Conservation (phyloP, 2,329 filamentous ascomycete genomes). For the Herpomyces periplanetae region DNA sequence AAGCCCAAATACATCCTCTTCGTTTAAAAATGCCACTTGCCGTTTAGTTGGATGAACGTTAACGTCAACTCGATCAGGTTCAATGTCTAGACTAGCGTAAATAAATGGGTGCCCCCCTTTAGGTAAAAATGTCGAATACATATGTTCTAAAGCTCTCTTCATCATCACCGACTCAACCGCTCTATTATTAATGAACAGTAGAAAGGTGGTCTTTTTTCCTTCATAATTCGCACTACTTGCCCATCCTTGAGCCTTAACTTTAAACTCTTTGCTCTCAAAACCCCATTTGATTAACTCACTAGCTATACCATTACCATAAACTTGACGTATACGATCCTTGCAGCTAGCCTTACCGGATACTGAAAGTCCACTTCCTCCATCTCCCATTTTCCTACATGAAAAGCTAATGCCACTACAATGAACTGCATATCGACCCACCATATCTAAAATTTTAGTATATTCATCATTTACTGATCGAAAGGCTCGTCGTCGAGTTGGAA, state of each 20-base stretch:
- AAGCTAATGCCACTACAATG: constrained; percentile 75
- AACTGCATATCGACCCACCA: constrained; percentile 66
- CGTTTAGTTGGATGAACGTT: constrained; percentile 91
- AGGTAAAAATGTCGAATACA: constrained; percentile 47
- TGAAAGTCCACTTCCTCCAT: constrained; percentile 41
- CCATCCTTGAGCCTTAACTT: constrained; percentile 33
- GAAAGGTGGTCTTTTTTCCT: constrained; percentile 46
- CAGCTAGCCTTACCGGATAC: constrained; percentile 30
- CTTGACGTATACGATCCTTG: constrained; percentile 52
- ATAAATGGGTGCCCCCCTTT: constrained; percentile 81
- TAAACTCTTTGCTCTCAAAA: too few relatives aligned
- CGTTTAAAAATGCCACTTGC: constrained; percentile 85
- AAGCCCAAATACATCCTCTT: constrained; percentile 67
- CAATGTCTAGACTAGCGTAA: constrained; percentile 68
- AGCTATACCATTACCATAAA: constrained; percentile 44
- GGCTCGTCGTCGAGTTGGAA: constrained; percentile 48
- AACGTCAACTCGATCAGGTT: constrained; percentile 66
- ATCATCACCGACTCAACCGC: constrained; percentile 61
- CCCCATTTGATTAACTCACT: constrained; percentile 65
- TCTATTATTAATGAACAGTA: constrained; percentile 87
- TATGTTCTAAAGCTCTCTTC: constrained; percentile 64
- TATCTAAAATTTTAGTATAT: constrained; percentile 85
- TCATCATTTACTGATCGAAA: constrained; percentile 77
- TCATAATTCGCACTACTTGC: constrained; percentile 81
- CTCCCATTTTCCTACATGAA: constrained; percentile 82